Conservation (phyloP, 371 early-diverging fungal species). For the Actinomortierella ambigua region DNA sequence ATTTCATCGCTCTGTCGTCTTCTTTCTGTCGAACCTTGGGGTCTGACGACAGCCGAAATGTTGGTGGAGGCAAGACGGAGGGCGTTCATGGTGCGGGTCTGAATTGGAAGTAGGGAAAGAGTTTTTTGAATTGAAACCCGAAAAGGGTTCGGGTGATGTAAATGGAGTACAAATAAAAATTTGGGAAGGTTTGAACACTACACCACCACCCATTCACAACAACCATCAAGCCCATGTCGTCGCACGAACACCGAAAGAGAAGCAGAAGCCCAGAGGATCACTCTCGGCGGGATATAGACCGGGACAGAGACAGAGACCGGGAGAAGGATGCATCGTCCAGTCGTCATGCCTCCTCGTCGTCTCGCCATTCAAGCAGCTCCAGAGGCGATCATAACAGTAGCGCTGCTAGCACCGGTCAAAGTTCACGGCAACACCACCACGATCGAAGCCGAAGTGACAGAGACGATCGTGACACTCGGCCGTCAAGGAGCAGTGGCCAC, state of each 20-base stretch:
- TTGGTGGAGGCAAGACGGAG: conserved; percentile 35
- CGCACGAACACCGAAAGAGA: conserved; percentile 13
- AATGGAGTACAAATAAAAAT: too few species aligned
- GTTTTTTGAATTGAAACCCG: too few species aligned
- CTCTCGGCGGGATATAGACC: too few species aligned
- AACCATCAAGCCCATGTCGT: too few species aligned
- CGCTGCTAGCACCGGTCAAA: conserved; percentile 1
- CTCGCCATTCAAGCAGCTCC: conserved; percentile 1
- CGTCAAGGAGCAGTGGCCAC: background rate
- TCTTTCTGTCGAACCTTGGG: too few species aligned
- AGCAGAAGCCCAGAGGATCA: conserved; percentile 16
- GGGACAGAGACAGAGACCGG: conserved; percentile 4
- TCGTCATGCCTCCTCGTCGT: conserved; percentile 3
- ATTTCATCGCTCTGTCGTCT: too few species aligned
- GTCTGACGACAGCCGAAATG: conserved; percentile 15
- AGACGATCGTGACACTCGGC: background rate
- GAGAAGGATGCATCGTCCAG: background rate
- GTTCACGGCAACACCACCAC: background rate
- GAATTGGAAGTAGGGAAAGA: conserved; percentile 1
- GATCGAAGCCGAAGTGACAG: background rate
- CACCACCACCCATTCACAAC: too few species aligned
- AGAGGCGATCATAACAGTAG: background rate
- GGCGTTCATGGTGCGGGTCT: conserved; percentile 33
- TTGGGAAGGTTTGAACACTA: too few species aligned
- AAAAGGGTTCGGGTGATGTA: too few species aligned